Base-by-base conservation (phyloP, 805 yeast species). In the Candida coquimbonensis region DNA sequence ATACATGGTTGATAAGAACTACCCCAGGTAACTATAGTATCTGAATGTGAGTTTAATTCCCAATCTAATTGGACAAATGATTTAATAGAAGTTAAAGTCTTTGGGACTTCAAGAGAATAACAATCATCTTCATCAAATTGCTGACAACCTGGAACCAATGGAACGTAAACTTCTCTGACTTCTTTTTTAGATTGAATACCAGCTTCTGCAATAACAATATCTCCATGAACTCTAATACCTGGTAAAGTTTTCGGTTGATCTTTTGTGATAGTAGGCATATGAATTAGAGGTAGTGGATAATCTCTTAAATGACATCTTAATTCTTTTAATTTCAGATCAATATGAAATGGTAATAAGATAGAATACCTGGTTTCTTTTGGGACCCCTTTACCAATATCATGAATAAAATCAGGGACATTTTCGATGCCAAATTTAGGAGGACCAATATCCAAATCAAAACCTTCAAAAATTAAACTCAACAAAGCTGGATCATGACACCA, bases 1-100 rank as follows among this genome's bases (percentile, higher is more conserved):
- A 90, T 75, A 1, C 89, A 90, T 16, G 95, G 89, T 53, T 83
- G 87, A 53, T 84, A 82, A 0, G 91, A 83, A 31, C 80, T 80
- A 33, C 95, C 93, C 95, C 96, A 89, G 0, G 85, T 77, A 34
- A 87, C 77, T 29, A 83, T 67, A 0, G 90, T 78, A 0, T 90
- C 80, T 4, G 61, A 59, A 12, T 68, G 66, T 0, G 93, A 74
- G 43, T 72, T 70, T 25, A 85, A 71, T 13, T 68, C 71, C 46
- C 85, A 70, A 7, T 68, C 66, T 47, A 88, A 59, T 49, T 81
- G 80, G 0, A 88, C 75, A 58, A 69, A 87, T 44, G 85, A 65
- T 59, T 89, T 88, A 37, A 87, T 80, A 0, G 91, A 71, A 0
- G 95, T 75, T 43, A 90, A 66, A 0, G 96, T 83, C 49, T 89